phyloP scores from a whole-genome alignment of 1,284 basidiomycete species.

The Malassezia furfur region DNA sequence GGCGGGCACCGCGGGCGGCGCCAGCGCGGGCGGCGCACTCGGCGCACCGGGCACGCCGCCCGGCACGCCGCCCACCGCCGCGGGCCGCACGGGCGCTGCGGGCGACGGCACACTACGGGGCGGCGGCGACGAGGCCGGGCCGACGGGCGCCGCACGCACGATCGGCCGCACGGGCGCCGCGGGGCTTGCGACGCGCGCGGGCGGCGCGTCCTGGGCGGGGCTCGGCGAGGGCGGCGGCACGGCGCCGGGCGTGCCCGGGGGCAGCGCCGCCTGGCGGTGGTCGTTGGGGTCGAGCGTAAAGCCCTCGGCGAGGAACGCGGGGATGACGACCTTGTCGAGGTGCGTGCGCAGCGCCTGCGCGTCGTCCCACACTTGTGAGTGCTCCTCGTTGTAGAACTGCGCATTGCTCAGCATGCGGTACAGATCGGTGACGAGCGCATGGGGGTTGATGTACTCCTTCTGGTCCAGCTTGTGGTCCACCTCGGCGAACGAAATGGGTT shows the following conservation, averaged over 20 bases:
- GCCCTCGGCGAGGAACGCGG: constrained; percentile 34
- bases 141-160: background rate
- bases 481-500: constrained; percentile 32
- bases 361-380: constrained; percentile 33
- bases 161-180: background rate
- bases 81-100: too few species aligned
- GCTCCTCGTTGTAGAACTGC: constrained; percentile 36
- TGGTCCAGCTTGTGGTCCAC: constrained; percentile 28
- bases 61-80: too few species aligned
- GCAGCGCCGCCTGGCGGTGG: constrained; percentile 37
- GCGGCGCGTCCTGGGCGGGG: background rate
- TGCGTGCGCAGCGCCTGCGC: constrained; percentile 32
- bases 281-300: constrained; percentile 46
- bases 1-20: background rate
- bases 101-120: too few species aligned
- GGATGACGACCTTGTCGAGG: constrained; percentile 36
- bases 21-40: background rate
- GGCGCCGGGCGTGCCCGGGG: constrained; percentile 14
- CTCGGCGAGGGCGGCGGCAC: constrained; percentile 7
- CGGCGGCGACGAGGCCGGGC: background rate
- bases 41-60: background rate
- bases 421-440: constrained; percentile 35
- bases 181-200: too few species aligned
- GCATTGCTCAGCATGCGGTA: constrained; percentile 45
- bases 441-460: constrained; percentile 35